Evolutionary conservation across 768 basidiomycete species (phyloP).

Genomic region (Mycena galericulata): DNA sequence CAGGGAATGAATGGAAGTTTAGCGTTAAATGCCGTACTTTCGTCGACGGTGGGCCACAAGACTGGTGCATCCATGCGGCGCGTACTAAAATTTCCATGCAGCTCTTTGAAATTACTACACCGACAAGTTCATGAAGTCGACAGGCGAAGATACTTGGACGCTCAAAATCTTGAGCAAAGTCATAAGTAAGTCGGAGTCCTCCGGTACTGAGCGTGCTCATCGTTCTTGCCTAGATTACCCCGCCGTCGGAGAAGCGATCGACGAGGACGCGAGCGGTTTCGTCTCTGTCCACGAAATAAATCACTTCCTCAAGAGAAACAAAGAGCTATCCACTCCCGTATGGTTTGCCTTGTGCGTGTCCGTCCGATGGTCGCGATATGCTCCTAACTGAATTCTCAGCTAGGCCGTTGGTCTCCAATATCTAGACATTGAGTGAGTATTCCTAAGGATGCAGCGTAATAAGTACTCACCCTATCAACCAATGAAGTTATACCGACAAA

Average conservation of each 20-base stretch:
- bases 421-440: conserved; percentile 1
- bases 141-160: conserved; percentile 36
- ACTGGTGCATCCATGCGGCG: not conserved
- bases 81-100: not conserved
- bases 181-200: conserved; percentile 38
- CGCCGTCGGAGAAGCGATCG: conserved; percentile 36
- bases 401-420: conserved; percentile 22
- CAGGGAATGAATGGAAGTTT: conserved; percentile 35
- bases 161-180: conserved; percentile 39
- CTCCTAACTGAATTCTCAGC: not conserved
- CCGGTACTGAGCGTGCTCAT: too few relatives aligned
- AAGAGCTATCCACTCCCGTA: not conserved
- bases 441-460: not conserved
- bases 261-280: conserved; percentile 38
- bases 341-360: conserved; percentile 27
- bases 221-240: conserved; percentile 26
- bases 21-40: conserved; percentile 40
- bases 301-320: conserved; percentile 30
- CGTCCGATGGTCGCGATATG: too few relatives aligned
- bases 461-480: not conserved
- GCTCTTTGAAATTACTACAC: conserved; percentile 36
- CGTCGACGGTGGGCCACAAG: conserved; percentile 41
- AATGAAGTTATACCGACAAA: conserved; percentile 2
- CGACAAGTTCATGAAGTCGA: conserved; percentile 24
- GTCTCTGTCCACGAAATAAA: conserved; percentile 37